Evolutionary conservation across 495 filamentous ascomycete genomes (phyloP), one percentile per base, ranked within the genome.

Genomic region (Neurospora tetrasperma): DNA sequence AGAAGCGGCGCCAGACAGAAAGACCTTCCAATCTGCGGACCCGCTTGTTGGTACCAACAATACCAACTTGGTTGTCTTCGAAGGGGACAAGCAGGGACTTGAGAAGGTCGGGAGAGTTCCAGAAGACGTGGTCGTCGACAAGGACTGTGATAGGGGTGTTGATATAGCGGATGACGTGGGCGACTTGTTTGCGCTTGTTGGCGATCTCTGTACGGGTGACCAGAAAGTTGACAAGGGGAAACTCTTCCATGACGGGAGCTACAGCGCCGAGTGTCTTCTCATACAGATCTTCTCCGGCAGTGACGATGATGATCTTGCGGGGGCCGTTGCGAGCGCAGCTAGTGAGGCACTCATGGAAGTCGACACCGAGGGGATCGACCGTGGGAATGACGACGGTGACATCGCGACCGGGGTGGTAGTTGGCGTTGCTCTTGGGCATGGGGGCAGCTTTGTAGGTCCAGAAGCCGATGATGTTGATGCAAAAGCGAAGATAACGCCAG

Each of bases 331-430:
- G 18, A 5, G 82, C 74, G 27, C 80, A 79, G 0, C 78, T 77
- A 4, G 41, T 31, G 10, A 86, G 31, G 38, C 80, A 82, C 18
- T 81, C 79, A 16, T 54, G 43, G 70, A 86, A 85, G 42, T 78
- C 75, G 0, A n/a, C 44, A n/a, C 77, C 77, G 0, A 70, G 31
- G 1, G 80, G 79, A 59, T 85, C 80, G 38, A 88, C 80, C n/a
- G 85, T 87, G 1, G 87, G 87, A 35, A 89, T 78, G 62, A 89
- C 83, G 66, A 88, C 84, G 3, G 86, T 87, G 74, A 88, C 86
- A 75, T 89, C 85, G 11, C 59, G 75, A 20, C 76, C 69, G 20
- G 82, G 77, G 14, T 69, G 79, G 74, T 84, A 82, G 18, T 70
- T 80, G 10, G 84, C 82, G 27, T 79, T 74, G 4, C 41, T 48